Conservation (phyloP, 1,139 yeast species). For the Yamadazyma jaroonii region DNA sequence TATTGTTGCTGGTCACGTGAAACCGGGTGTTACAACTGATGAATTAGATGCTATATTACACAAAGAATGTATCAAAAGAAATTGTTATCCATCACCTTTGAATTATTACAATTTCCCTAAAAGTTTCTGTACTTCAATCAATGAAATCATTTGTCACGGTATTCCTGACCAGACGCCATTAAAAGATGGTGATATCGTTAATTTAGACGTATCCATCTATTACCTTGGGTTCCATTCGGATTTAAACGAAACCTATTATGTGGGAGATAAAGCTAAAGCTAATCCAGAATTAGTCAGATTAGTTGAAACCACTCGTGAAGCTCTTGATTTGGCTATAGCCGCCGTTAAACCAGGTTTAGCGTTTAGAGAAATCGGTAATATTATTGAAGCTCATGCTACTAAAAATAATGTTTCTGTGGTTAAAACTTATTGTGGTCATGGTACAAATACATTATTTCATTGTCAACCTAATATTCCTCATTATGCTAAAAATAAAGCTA, state of each 20-base stretch:
- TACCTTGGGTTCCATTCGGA: constrained; percentile 92
- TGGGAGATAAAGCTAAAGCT: constrained; percentile 81
- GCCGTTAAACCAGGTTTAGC: constrained; percentile 90
- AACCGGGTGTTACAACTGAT: constrained; percentile 92
- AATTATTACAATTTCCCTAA: constrained; percentile 95
- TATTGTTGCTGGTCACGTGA: constrained; percentile 75
- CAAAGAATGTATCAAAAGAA: constrained; percentile 81
- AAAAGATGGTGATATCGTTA: constrained; percentile 92
- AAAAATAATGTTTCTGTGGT: constrained; percentile 83
- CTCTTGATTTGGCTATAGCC: constrained; percentile 78
- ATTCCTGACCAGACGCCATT: constrained; percentile 87
- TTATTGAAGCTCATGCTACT: constrained; percentile 84
- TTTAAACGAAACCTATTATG: constrained; percentile 93
- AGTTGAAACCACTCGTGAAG: constrained; percentile 93
- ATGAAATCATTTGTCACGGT: constrained; percentile 96
- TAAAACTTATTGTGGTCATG: constrained; percentile 92
- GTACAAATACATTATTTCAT: constrained; percentile 85
- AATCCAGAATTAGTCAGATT: constrained; percentile 78
- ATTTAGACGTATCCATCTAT: constrained; percentile 83
- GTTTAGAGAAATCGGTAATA: constrained; percentile 82
- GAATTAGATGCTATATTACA: constrained; percentile 86
- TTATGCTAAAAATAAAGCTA: constrained; percentile 87
- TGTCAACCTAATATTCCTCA: constrained; percentile 94
- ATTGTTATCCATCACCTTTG: constrained; percentile 92
- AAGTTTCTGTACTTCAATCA: constrained; percentile 88